phyloP scores from a whole-genome alignment of 148 eudicot genomes.

The Amaranthus hypochondriacus region DNA sequence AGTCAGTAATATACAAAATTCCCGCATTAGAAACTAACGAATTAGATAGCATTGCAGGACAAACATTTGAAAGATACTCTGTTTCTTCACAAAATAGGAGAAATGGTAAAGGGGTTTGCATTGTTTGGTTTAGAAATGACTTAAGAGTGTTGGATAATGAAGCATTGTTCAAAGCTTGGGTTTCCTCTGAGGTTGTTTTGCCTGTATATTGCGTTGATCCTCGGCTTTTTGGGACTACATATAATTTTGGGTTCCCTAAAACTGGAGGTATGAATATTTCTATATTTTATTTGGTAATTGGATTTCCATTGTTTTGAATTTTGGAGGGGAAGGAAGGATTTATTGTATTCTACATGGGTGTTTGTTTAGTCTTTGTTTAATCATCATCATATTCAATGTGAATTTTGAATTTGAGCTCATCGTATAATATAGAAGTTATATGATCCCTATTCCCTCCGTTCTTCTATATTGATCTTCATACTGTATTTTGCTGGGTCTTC shows the following conservation, averaged over 20 bases:
- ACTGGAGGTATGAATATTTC: conserved; percentile 61
- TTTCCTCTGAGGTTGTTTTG: conserved; percentile 58
- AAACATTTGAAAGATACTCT: conserved; percentile 52
- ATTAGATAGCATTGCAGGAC: conserved; percentile 35
- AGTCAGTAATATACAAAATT: conserved; percentile 25
- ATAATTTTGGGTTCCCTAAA: conserved; percentile 75
- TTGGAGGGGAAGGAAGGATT: background rate
- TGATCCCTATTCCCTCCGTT: background rate
- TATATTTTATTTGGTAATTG: too few species aligned
- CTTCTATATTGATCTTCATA: background rate
- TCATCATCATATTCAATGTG: too few species aligned
- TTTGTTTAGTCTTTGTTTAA: too few species aligned
- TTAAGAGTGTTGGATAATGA: conserved; percentile 87
- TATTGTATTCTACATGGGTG: background rate
- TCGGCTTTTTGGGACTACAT: conserved; percentile 53
- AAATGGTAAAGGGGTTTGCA: conserved; percentile 59
- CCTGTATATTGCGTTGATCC: conserved; percentile 92
- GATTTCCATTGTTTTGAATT: background rate
- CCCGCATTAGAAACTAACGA: conserved; percentile 47
- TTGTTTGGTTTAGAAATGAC: conserved; percentile 91
- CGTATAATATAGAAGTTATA: background rate
- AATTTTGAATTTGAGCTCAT: background rate
- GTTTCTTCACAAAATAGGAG: conserved; percentile 27
- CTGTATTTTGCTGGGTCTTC: too few species aligned
- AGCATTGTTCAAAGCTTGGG: conserved; percentile 70